phyloP scores from a whole-genome alignment of 208 protist genomes.

The Acanthamoeba healyi region DNA sequence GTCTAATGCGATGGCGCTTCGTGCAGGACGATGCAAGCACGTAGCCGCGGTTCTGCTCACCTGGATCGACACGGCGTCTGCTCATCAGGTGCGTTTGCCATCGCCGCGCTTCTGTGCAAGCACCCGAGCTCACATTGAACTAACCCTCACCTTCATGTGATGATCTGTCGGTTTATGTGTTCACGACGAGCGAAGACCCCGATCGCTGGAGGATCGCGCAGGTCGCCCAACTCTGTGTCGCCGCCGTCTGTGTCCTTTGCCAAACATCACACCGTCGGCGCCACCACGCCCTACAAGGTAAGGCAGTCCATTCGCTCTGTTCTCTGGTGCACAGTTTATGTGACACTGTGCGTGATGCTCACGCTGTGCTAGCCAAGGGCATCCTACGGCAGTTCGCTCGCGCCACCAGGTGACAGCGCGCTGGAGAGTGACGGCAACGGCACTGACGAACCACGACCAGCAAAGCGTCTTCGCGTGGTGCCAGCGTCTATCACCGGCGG shows the following conservation, averaged over 20 bases:
- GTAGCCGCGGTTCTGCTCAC: constrained; percentile 34
- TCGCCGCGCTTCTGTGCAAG: no score
- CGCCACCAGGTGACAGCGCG: not conserved
- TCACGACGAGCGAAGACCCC: not conserved
- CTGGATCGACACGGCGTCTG: not conserved
- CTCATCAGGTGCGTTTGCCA: constrained; percentile 6
- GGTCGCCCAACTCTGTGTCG: not conserved
- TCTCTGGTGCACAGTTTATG: not conserved
- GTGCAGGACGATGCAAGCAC: constrained; percentile 49
- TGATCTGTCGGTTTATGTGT: no score
- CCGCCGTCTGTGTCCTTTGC: not conserved
- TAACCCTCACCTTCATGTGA: no score
- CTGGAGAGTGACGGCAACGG: not conserved
- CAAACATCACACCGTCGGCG: not conserved
- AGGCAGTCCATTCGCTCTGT: not conserved
- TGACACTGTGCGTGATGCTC: no score
- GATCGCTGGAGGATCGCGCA: not conserved
- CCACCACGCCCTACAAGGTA: not conserved
- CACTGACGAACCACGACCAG: not conserved
- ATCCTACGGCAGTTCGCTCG: not conserved
- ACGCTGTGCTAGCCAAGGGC: not conserved
- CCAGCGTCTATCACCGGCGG: not conserved
- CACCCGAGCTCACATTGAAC: no score
- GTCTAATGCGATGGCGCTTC: no score
- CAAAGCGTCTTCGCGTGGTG: not conserved